Evolutionary conservation across 2,329 filamentous ascomycete genomes (phyloP), one percentile per base, ranked within the genome.

Genomic region (Colletotrichum australisinense): DNA sequence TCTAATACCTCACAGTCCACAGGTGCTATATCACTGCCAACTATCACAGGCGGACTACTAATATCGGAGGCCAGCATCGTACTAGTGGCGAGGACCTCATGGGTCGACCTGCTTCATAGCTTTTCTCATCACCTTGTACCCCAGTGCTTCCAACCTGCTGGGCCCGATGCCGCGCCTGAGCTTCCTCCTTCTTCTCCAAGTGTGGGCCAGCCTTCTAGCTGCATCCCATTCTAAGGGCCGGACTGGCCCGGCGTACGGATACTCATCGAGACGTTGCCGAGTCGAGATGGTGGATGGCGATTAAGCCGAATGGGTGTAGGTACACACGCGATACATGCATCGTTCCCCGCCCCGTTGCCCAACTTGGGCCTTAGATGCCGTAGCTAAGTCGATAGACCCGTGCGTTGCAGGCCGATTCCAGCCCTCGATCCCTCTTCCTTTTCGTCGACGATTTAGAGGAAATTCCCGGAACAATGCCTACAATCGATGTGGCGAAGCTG

Each of bases 311-410:
- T 59, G 63, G 52, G 26, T 72, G 35, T 63, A 57, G 58, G 63
- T 67, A 72, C 56, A 46, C 16, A 28, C n/a, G 57, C 58, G 49
- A 72, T 73, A 71, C 63, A 65, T 73, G 42, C 60, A 24, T 56
- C 46, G 22, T 16, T 63, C 49, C 63, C 69, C 72, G 32, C 53
- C 72, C 59, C 57, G 52, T 63, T 74, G 58, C 28, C 42, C 67
- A 57, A 56, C 35, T 70, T 62, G 56, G 67, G 67, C 35, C 24
- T 22, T 57, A 56, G 49, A 49, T 73, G 60, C 60, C 62, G 62
- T 57, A 58, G 62, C 28, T 53, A 42, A 42, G 38, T 72, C 63
- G 38, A 63, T 58, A 55, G 63, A 67, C 57, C 63, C 52, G 52
- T 46, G 38, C 56, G 42, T 35, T 72, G 69, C 71, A 74, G 56